phyloP scores from a whole-genome alignment of 2,329 filamentous ascomycete genomes.

The Botrytis byssoidea region DNA sequence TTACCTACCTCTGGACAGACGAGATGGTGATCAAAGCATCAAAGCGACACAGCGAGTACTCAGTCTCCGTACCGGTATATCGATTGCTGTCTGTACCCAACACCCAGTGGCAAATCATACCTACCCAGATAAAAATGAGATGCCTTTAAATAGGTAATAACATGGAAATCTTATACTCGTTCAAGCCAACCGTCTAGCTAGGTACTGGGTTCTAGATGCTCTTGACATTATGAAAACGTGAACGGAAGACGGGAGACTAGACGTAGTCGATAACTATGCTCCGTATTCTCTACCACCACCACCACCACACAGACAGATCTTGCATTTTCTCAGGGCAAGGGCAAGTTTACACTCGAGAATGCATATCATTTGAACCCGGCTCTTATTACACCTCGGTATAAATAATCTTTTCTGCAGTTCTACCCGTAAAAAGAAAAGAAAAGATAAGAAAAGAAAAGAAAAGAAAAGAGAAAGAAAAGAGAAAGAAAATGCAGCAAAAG shows the following conservation, averaged over 20 bases:
- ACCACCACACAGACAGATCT: neutral
- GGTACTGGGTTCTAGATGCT: neutral
- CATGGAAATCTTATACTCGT: neutral
- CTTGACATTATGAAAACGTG: neutral
- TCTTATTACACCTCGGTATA: neutral
- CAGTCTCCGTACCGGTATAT: neutral
- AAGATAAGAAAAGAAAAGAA: neutral
- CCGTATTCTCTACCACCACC: neutral
- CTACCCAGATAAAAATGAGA: neutral
- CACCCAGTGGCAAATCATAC: neutral
- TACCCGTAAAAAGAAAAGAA: neutral
- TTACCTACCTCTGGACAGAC: neutral
- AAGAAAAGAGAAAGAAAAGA: neutral
- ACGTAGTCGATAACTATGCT: neutral
- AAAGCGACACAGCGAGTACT: neutral
- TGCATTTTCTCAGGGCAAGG: neutral
- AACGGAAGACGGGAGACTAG: neutral
- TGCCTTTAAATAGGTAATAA: neutral
- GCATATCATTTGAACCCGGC: neutral
- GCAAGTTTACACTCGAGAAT: neutral
- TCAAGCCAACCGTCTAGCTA: neutral
- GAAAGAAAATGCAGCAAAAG: neutral
- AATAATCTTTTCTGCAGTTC: neutral
- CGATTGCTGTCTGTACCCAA: neutral
- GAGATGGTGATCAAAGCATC: constrained; percentile 4